phyloP scores from a whole-genome alignment of 139 green algal genomes.

The Eudorina sp. region DNA sequence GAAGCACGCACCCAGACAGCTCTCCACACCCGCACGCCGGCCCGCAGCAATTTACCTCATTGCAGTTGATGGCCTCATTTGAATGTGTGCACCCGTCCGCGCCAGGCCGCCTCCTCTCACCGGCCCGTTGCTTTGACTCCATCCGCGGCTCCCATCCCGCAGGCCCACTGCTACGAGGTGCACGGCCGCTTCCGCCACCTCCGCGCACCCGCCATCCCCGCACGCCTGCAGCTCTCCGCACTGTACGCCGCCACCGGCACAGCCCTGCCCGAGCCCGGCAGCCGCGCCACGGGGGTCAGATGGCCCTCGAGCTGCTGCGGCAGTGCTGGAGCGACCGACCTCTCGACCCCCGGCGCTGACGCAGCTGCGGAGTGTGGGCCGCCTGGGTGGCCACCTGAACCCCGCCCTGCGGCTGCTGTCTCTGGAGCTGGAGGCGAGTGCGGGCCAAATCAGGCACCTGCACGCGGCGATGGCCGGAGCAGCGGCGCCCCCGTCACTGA shows the following conservation, averaged over 20 bases:
- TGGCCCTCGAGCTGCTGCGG: slow-evolving; percentile 64
- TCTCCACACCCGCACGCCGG: no score
- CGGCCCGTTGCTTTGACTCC: no score
- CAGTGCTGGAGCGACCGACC: slow-evolving; percentile 65
- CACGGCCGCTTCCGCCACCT: slow-evolving; percentile 71
- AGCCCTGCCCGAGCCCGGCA: slow-evolving; percentile 66
- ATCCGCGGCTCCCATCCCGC: no score
- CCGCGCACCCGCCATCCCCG: slow-evolving; percentile 14
- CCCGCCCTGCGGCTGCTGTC: slow-evolving; percentile 56
- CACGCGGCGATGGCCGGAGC: neutral
- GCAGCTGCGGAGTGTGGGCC: slow-evolving; percentile 39
- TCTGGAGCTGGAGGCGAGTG: slow-evolving; percentile 53
- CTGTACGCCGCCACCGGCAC: slow-evolving; percentile 71
- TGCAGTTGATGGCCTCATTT: no score
- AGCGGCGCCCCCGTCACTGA: no score
- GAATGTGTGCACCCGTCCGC: no score
- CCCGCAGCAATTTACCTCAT: no score
- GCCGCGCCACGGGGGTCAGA: slow-evolving; percentile 58
- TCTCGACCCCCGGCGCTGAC: slow-evolving; percentile 48
- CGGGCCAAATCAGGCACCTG: slow-evolving; percentile 51
- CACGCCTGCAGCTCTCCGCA: slow-evolving; percentile 75
- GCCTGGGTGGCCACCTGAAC: slow-evolving; percentile 50
- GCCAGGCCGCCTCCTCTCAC: no score
- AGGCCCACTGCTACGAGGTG: slow-evolving; percentile 64
- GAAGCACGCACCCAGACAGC: no score